Percentiles rank a stretch among this genome's conserved stretches.
phyloP scores from a whole-genome alignment of 1,139 yeast genomes.

The Schwanniomyces etchellsii region DNA sequence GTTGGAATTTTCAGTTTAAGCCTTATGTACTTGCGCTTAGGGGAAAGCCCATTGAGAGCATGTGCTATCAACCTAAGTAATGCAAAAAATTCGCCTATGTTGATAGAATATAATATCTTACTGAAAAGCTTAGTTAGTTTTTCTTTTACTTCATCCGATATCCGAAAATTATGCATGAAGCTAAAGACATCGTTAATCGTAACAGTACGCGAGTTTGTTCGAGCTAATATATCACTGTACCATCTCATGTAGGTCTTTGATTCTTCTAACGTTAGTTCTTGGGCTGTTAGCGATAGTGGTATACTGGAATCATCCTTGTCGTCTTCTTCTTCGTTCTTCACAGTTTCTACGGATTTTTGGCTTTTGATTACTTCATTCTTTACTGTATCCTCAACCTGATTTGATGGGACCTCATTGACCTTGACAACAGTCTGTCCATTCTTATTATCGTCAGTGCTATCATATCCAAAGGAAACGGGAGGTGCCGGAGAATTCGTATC shows the following conservation, averaged over 20 bases:
- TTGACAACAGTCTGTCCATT: background rate
- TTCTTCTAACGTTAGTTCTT: conserved; percentile 59
- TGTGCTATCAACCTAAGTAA: conserved; percentile 61
- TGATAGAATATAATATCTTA: conserved; percentile 45
- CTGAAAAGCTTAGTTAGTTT: conserved; percentile 46
- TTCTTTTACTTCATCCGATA: conserved; percentile 37
- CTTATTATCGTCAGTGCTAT: conserved; percentile 1
- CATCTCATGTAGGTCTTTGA: conserved; percentile 70
- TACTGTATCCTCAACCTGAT: background rate
- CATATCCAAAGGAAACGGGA: conserved; percentile 16
- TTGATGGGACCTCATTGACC: conserved; percentile 11
- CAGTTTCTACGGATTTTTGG: background rate
- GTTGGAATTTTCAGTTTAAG: conserved; percentile 55
- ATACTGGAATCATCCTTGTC: conserved; percentile 22
- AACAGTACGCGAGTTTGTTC: conserved; percentile 52
- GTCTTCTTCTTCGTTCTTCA: conserved; percentile 3
- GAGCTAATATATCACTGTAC: conserved; percentile 65
- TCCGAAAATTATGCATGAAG: conserved; percentile 57
- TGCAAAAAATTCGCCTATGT: conserved; percentile 75
- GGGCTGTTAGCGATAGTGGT: conserved; percentile 58
- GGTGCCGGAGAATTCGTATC: conserved; percentile 17
- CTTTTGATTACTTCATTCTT: background rate
- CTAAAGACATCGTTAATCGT: conserved; percentile 57
- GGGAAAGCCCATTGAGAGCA: conserved; percentile 40
- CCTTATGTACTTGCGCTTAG: conserved; percentile 46